Percentiles rank a stretch among this genome's conserved stretches.
phyloP scores from a whole-genome alignment of 805 yeast species.

The Cyberlindnera amylophila region DNA sequence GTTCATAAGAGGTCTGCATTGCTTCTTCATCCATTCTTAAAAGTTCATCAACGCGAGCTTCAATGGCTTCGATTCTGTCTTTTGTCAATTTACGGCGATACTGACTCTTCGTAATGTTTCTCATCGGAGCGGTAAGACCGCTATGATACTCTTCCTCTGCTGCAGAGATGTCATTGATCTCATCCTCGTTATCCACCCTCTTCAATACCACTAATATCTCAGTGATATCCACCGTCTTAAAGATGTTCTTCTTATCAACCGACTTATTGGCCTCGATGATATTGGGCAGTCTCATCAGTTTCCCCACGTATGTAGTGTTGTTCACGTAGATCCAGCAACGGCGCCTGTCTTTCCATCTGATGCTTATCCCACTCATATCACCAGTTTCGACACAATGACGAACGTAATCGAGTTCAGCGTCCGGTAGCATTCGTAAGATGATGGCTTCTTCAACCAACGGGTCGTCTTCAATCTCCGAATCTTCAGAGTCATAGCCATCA shows the following conservation, averaged over 20 bases:
- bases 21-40: slow-evolving; percentile 78
- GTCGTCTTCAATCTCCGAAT: slow-evolving; percentile 93
- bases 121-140: slow-evolving; percentile 81
- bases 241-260: slow-evolving; percentile 81
- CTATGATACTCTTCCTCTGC: slow-evolving; percentile 43
- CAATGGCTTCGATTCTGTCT: slow-evolving; percentile 71
- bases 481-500: slow-evolving; percentile 96
- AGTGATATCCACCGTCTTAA: slow-evolving; percentile 79
- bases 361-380: slow-evolving; percentile 64
- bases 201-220: slow-evolving; percentile 80
- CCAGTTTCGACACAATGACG: slow-evolving; percentile 74
- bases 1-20: slow-evolving; percentile 72
- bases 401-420: slow-evolving; percentile 65
- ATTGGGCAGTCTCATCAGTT: slow-evolving; percentile 86
- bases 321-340: slow-evolving; percentile 76
- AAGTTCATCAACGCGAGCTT: slow-evolving; percentile 72
- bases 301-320: slow-evolving; percentile 71
- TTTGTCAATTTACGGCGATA: slow-evolving; percentile 69
- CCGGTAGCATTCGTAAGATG: slow-evolving; percentile 67
- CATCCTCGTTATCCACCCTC: slow-evolving; percentile 44
- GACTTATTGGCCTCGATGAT: slow-evolving; percentile 84
- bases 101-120: slow-evolving; percentile 63
- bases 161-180: slow-evolving; percentile 35
- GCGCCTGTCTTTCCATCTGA: slow-evolving; percentile 80
- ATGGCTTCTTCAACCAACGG: slow-evolving; percentile 89